Evolutionary conservation across 2,329 filamentous ascomycete genomes (phyloP), one percentile per base, ranked within the genome.

Genomic region (Aspergillus sp.): DNA sequence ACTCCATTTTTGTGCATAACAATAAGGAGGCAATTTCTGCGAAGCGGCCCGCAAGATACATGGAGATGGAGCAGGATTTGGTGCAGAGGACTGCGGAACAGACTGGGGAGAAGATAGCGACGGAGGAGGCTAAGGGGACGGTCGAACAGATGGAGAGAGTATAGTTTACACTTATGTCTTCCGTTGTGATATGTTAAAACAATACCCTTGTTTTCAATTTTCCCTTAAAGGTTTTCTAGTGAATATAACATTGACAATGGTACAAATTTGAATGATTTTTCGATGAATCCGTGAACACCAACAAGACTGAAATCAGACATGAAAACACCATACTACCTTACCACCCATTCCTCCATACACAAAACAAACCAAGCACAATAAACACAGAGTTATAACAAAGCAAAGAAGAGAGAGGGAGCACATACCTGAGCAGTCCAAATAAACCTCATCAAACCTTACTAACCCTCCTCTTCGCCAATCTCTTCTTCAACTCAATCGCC

Each of bases 21-120:
- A 50, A 45, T 38, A 45, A 42, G 38, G 51, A 53, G 22, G 51
- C 49, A 0, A 17, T 49, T 9, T 47, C 41, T 3, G 22, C 37
- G 12, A 22, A 41, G 30, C 44, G 49, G 20, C 51, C 51, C n/a
- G 27, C 19, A 9, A 22, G 47, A 10, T 53, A 53, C 35, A 41
- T 46, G 10, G 51, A 49, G 32, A 49, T 53, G 22, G 51, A 51
- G 32, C 37, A 48, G n/a, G 47, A 49, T 7, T 15, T 51, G 10
- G 45, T 45, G 9, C n/a, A 49, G 6, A 32, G 25, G 22, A 44
- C 27, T 35, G 43, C 43, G 6, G n/a, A n/a, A 3, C n/a, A 32
- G 25, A 32, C 17, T 6, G 12, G n/a, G 30, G 43, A 32, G 15
- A 38, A 45, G 43, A 17, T 12, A 4, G 23, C 30, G 3, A 23